phyloP scores from a whole-genome alignment of 495 filamentous ascomycete genomes.

The Parathielavia appendiculata region DNA sequence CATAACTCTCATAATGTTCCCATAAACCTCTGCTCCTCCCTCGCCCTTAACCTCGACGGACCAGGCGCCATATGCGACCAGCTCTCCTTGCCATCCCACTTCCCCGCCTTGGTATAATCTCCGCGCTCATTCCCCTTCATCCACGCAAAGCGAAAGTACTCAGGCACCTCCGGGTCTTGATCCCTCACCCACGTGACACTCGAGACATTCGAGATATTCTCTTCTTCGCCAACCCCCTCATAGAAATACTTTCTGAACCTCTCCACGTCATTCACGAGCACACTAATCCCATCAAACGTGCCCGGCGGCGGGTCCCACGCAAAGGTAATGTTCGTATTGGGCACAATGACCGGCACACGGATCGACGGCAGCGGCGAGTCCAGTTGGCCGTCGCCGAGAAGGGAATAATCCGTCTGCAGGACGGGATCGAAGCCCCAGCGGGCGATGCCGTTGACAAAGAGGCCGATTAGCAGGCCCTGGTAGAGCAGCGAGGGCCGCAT shows the following conservation, averaged over 20 bases:
- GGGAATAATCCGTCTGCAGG: constrained; percentile 68
- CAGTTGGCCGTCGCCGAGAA: constrained; percentile 64
- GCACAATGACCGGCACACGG: constrained; percentile 40
- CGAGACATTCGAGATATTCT: constrained; percentile 6
- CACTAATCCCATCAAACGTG: constrained; percentile 74
- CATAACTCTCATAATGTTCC: background rate
- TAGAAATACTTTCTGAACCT: constrained; percentile 60
- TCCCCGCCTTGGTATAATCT: constrained; percentile 77
- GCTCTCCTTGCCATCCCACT: constrained; percentile 62
- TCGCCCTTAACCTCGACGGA: constrained; percentile 37
- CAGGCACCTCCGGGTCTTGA: constrained; percentile 40
- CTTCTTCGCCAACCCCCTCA: constrained; percentile 37
- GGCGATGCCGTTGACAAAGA: constrained; percentile 89
- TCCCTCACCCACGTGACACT: constrained; percentile 44
- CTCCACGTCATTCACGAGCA: constrained; percentile 94
- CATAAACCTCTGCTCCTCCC: constrained; percentile 16
- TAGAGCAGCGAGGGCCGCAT: constrained; percentile 74
- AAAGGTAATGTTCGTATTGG: constrained; percentile 46
- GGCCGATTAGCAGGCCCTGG: constrained; percentile 80
- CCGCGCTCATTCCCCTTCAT: constrained; percentile 62
- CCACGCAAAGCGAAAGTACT: constrained; percentile 85
- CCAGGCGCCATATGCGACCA: constrained; percentile 58
- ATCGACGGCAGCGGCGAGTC: constrained; percentile 62
- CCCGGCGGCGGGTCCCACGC: constrained; percentile 50
- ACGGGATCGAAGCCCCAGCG: constrained; percentile 91